A percentile compares a stretch with the other conserved stretches of the same genome.
Evolutionary conservation across 2,329 filamentous ascomycete genomes (phyloP).

Genomic region (Cladosporium sp.): DNA sequence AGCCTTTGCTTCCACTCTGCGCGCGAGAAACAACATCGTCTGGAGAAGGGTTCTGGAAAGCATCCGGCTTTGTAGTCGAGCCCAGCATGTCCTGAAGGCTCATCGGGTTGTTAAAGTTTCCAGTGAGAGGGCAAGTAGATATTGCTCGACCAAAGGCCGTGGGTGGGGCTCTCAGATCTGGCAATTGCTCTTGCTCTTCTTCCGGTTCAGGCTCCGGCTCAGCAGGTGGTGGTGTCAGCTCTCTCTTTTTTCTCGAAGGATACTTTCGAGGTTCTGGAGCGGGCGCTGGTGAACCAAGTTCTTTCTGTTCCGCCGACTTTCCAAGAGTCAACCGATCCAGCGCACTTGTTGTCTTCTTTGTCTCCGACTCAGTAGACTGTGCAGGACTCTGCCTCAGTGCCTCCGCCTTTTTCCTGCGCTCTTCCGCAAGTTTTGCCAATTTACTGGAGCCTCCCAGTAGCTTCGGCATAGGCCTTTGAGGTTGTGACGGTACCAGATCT

Average conservation of each 20-base stretch:
- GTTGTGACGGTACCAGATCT: constrained; percentile 55
- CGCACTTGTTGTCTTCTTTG: constrained; percentile 61
- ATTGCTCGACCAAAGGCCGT: constrained; percentile 28
- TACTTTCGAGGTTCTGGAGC: constrained; percentile 18
- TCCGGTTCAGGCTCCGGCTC: constrained; percentile 12
- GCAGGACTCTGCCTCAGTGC: constrained; percentile 16
- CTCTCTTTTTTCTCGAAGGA: constrained; percentile 25
- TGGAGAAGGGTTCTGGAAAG: constrained; percentile 30
- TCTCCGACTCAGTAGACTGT: constrained; percentile 43
- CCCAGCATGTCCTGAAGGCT: constrained; percentile 26
- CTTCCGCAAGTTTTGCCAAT: constrained; percentile 80
- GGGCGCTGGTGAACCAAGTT: not conserved
- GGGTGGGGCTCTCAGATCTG: constrained; percentile 27
- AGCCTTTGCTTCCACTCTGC: constrained; percentile 28
- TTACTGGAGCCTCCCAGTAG: constrained; percentile 86
- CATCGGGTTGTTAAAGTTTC: constrained; percentile 14
- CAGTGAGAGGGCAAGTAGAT: constrained; percentile 12
- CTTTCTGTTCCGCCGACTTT: constrained; percentile 2
- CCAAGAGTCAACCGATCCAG: constrained; percentile 13
- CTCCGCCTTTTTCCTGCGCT: constrained; percentile 75
- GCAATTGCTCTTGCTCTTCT: constrained; percentile 23
- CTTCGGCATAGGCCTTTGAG: constrained; percentile 55
- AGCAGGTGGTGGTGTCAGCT: constrained; percentile 24
- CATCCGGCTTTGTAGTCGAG: constrained; percentile 14
- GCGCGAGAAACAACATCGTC: constrained; percentile 28